Evolutionary conservation across 345 rosid species (phyloP), one percentile per base, ranked within the genome.

Genomic region (Citrus sp.): DNA sequence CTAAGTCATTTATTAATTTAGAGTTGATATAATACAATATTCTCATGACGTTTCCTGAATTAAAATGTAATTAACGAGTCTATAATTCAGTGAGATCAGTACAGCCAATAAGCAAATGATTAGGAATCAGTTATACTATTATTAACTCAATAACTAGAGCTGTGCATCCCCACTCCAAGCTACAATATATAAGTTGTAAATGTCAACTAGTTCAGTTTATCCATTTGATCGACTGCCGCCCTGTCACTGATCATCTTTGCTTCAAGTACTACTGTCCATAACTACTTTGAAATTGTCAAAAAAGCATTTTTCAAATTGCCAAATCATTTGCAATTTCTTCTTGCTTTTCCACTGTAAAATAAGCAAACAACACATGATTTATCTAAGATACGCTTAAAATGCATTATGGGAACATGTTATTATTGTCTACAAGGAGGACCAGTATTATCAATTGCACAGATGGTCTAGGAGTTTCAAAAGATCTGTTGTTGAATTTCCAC

Each of bases 71-170:
- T 72, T 13, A 42, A 3, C 22, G 37, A 19, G 68, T 19, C 40
- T 32, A 18, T 60, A 60, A n/a, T 62, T 54, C 78, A 63, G 42
- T 75, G 66, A 19, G 70, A 49, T 75, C 78, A 64, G 21, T 28
- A 51, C 7, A 64, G 35, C 37, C 68, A 40, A 61, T 74, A 63
- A 46, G 38, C 14, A 22, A 18, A 40, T 40, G 59, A 74, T 13
- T 46, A 46, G 18, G 51, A 46, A 46, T 46, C 51, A 46, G 51
- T 46, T 46, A 12, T 46, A 3, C 51, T 46, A 46, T 12, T 46
- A 46, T 46, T 46, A 46, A 42, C 49, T 42, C 18, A 46, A 46
- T 12, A 46, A 46, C 18, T 12, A 12, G 51, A 46, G 18, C 14
- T 46, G 4, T 46, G 51, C 51, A 13, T 3, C 18, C 51, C 51